Evolutionary conservation across 345 rosid species (phyloP).

Genomic region (Ceriops decandra): DNA sequence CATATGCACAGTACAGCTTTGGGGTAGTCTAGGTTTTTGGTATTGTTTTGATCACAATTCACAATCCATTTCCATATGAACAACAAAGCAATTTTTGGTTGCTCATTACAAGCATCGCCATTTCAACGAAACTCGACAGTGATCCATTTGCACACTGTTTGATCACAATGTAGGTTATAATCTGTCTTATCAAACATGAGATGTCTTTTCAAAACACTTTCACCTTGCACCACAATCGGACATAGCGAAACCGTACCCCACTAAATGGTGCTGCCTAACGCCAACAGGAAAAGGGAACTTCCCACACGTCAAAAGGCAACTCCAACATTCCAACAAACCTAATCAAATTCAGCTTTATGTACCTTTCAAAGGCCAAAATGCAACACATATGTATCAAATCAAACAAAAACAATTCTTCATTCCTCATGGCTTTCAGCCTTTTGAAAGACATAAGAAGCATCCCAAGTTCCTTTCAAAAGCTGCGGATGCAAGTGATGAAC

Average conservation of each 20-base stretch:
- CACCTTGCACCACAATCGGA: no score
- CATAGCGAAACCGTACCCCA: conserved; percentile 11
- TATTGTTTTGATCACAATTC: no score
- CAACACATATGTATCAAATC: conserved; percentile 37
- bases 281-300: conserved; percentile 17
- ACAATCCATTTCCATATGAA: no score
- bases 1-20: no score
- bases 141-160: no score
- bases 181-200: no score
- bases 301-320: conserved; percentile 31
- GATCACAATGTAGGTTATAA: no score
- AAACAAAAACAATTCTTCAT: conserved; percentile 39
- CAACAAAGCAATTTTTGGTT: no score
- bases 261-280: conserved; percentile 8
- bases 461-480: conserved; percentile 43
- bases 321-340: conserved; percentile 37
- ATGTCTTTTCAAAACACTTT: no score
- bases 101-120: no score
- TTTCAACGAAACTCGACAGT: no score
- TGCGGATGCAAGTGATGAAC: conserved; percentile 26
- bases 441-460: conserved; percentile 54
- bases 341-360: conserved; percentile 27
- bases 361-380: conserved; percentile 37
- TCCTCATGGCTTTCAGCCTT: conserved; percentile 51
- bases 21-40: no score